Conservation (phyloP, 192 early-diverging fungal species). For the Coemansia umbellata region DNA sequence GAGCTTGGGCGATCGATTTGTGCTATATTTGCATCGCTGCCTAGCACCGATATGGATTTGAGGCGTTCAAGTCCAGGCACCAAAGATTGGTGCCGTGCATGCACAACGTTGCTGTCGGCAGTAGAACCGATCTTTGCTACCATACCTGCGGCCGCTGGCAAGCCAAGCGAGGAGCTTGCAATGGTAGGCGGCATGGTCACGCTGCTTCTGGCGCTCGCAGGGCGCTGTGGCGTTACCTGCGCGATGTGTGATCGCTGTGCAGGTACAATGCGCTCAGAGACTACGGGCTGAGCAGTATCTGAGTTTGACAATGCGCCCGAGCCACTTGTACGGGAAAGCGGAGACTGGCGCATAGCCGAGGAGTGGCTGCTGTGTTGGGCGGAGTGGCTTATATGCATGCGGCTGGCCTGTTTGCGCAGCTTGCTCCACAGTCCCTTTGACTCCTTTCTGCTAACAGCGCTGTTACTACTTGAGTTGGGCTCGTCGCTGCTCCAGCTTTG, state of each 20-base stretch:
- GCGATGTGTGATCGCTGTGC: neutral
- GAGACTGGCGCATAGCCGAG: neutral
- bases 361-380: neutral
- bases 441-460: conserved; percentile 23
- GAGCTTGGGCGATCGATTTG: neutral
- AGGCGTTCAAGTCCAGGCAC: neutral
- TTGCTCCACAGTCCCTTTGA: conserved; percentile 35
- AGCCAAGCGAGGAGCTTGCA: too few species aligned
- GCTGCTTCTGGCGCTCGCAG: neutral
- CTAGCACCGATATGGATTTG: neutral
- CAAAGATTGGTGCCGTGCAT: neutral
- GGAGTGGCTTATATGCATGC: conserved; percentile 6
- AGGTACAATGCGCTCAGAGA: neutral
- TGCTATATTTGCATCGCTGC: neutral
- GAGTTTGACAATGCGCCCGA: neutral
- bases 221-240: neutral
- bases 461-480: conserved; percentile 34
- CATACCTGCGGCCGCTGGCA: too few species aligned
- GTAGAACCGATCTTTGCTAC: too few species aligned
- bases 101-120: too few species aligned
- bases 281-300: neutral
- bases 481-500: conserved; percentile 52
- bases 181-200: neutral
- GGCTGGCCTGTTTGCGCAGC: conserved; percentile 40
- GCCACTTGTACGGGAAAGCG: neutral